These are phyloP conservation scores for Metschnikowia gelsemii DNA, from an alignment of 805 yeast species.

Conservation along the genomic window DNA sequence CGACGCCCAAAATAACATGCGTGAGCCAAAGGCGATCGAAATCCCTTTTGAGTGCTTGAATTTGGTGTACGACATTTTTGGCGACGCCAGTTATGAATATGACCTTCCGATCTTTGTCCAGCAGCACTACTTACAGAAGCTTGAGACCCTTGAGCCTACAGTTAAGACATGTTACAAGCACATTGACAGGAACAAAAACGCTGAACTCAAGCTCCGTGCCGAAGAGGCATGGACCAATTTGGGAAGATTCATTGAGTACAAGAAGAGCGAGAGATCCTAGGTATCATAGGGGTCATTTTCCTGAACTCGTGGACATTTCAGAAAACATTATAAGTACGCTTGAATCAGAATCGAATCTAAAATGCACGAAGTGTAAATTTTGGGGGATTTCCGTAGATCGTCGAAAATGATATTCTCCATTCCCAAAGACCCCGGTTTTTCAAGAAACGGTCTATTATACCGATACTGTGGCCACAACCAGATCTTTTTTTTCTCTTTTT, in stretches of 20 bases:
- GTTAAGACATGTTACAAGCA: slow-evolving; percentile 55
- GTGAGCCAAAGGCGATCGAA: slow-evolving; percentile 27
- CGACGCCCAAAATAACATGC: slow-evolving; percentile 10
- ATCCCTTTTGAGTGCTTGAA: slow-evolving; percentile 61
- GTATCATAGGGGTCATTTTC: background rate
- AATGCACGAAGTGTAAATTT: too few relatives aligned
- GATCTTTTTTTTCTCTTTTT: too few relatives aligned
- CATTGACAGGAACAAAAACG: slow-evolving; percentile 63
- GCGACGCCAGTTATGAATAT: slow-evolving; percentile 66
- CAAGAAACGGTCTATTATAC: too few relatives aligned
- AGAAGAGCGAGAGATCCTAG: slow-evolving; percentile 35
- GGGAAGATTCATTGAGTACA: slow-evolving; percentile 76
- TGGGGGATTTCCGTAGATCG: too few relatives aligned
- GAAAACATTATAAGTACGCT: too few relatives aligned
- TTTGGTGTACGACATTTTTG: slow-evolving; percentile 72
- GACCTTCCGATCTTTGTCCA: slow-evolving; percentile 67
- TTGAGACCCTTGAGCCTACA: slow-evolving; percentile 46
- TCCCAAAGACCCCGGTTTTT: too few relatives aligned
- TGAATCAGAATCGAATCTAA: too few relatives aligned
- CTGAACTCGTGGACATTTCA: too few relatives aligned
- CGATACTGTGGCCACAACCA: too few relatives aligned
- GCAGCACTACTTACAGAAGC: slow-evolving; percentile 43
- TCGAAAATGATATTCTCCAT: too few relatives aligned
- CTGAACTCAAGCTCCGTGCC: slow-evolving; percentile 57
- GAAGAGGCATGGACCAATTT: slow-evolving; percentile 68